Conservation (phyloP, 768 basidiomycete species). For the Boletus huronensis region DNA sequence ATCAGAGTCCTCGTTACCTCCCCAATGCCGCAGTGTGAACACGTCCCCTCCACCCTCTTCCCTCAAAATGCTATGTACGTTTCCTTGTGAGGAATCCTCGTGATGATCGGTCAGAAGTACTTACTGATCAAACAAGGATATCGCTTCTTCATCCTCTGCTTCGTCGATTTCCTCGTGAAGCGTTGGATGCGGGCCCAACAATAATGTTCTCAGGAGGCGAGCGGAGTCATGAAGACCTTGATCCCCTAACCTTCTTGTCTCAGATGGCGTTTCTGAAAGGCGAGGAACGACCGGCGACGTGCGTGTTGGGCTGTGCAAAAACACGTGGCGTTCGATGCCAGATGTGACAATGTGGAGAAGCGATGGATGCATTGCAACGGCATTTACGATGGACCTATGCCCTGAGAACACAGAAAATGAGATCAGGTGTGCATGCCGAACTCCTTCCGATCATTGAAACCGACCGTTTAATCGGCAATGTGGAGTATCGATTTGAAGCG, state of each 20-base stretch:
- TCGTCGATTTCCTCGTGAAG: slow-evolving; percentile 28
- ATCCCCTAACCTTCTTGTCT: slow-evolving; percentile 45
- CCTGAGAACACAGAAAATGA: slow-evolving; percentile 36
- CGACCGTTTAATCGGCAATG: slow-evolving; percentile 57
- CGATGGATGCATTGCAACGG: slow-evolving; percentile 66
- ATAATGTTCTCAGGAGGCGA: slow-evolving; percentile 37
- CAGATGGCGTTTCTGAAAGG: slow-evolving; percentile 44
- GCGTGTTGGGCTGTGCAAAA: slow-evolving; percentile 64
- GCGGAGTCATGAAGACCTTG: slow-evolving; percentile 33
- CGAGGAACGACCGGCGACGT: slow-evolving; percentile 48
- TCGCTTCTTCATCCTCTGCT: slow-evolving; percentile 45
- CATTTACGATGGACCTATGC: slow-evolving; percentile 77
- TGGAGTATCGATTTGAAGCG: slow-evolving; percentile 61
- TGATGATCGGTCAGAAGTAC: slow-evolving; percentile 21
- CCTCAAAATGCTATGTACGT: slow-evolving; percentile 49
- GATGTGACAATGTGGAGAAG: slow-evolving; percentile 63
- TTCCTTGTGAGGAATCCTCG: slow-evolving; percentile 6
- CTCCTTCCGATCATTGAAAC: slow-evolving; percentile 2
- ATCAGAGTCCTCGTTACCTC: slow-evolving; percentile 28
- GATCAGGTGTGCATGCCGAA: not conserved
- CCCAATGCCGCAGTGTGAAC: slow-evolving; percentile 45
- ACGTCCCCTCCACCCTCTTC: slow-evolving; percentile 57
- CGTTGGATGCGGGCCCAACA: slow-evolving; percentile 27
- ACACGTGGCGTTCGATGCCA: slow-evolving; percentile 68
- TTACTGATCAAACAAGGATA: slow-evolving; percentile 73